These are phyloP conservation scores for Amaranthus cruentus DNA, from an alignment of 148 eudicot species.

Conservation along the genomic window DNA sequence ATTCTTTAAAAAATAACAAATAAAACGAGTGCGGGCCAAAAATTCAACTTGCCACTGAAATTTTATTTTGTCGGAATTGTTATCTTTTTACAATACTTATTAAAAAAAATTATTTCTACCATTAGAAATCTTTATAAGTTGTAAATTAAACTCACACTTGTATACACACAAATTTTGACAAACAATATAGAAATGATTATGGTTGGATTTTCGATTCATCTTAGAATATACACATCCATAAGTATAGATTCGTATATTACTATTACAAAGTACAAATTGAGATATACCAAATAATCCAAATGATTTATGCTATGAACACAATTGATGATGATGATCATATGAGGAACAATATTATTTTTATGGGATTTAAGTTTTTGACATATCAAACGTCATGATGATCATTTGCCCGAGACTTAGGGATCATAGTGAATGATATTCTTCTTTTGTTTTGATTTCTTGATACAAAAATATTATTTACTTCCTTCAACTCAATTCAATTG, in stretches of 20 bases:
- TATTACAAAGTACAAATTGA: not conserved
- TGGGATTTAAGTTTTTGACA: not conserved
- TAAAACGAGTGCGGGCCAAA: too few species aligned
- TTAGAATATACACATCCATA: not conserved
- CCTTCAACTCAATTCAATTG: too few species aligned
- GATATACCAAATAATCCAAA: slow-evolving; percentile 14
- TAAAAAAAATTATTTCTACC: too few species aligned
- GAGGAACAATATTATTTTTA: not conserved
- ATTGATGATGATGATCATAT: slow-evolving; percentile 2
- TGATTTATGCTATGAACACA: slow-evolving; percentile 5
- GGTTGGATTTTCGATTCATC: not conserved
- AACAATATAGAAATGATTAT: not conserved
- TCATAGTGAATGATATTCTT: not conserved
- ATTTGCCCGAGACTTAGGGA: not conserved
- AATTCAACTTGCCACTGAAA: too few species aligned
- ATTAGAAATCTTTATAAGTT: not conserved
- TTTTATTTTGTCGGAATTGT: too few species aligned
- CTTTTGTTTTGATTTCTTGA: too few species aligned
- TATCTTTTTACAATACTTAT: too few species aligned
- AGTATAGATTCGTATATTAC: not conserved
- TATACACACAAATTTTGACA: not conserved
- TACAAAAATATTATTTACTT: too few species aligned
- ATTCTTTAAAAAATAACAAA: too few species aligned
- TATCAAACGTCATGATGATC: not conserved
- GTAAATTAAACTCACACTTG: not conserved